These are phyloP conservation scores for Blepharisma undulans DNA, from an alignment of 169 alveolate genomes.

Conservation along the genomic window DNA sequence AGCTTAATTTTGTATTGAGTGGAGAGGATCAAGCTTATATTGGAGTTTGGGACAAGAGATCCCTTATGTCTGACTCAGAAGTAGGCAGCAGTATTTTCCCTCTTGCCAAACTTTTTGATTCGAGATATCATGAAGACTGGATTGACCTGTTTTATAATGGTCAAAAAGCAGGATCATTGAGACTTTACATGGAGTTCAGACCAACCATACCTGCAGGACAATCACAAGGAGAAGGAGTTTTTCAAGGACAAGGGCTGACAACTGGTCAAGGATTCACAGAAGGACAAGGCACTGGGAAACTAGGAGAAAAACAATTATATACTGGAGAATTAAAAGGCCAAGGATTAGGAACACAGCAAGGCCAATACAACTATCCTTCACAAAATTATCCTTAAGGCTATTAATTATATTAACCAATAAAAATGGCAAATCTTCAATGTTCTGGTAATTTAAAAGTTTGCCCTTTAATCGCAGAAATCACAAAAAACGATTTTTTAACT, in stretches of 20 bases:
- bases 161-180: slow-evolving; percentile 42
- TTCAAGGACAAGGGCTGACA: background rate
- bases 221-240: background rate
- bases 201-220: background rate
- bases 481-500: background rate
- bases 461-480: background rate
- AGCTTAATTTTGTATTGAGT: background rate
- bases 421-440: background rate
- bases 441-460: background rate
- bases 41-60: slow-evolving; percentile 21
- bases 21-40: background rate
- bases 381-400: background rate
- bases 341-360: background rate
- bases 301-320: background rate
- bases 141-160: slow-evolving; percentile 42
- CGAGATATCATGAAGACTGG: slow-evolving; percentile 31
- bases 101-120: background rate
- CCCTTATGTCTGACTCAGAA: background rate
- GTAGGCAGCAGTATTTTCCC: background rate
- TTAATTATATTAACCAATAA: background rate
- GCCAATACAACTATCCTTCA: background rate
- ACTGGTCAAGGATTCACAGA: background rate
- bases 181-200: background rate
- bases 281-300: background rate
- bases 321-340: background rate